Conservation (phyloP, 2,329 filamentous ascomycete genomes). For the Alternaria viburni region DNA sequence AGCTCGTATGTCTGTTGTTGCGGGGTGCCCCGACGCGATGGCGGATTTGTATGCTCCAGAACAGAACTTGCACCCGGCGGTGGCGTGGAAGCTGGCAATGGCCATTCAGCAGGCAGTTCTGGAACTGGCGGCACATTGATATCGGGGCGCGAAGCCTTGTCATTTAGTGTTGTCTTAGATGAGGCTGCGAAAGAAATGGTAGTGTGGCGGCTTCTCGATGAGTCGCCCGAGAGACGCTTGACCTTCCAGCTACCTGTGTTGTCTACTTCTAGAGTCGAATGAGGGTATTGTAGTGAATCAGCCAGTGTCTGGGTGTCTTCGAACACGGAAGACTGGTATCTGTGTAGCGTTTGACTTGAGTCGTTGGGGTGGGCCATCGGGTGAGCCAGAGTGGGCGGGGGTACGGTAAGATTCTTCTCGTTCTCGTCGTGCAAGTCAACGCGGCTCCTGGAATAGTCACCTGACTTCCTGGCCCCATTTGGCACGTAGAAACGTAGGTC, state of each 20-base stretch:
- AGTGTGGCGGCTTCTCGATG: conserved; percentile 13
- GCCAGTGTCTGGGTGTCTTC: conserved; percentile 42
- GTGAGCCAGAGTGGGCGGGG: conserved; percentile 10
- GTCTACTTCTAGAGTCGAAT: conserved; percentile 42
- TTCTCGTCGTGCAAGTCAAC: conserved; percentile 28
- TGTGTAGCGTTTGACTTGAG: conserved; percentile 37
- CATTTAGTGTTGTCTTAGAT: conserved; percentile 20
- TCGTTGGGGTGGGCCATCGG: conserved; percentile 19
- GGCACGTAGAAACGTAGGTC: conserved; percentile 80
- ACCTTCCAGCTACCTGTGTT: conserved; percentile 41
- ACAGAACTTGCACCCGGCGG: conserved; percentile 16
- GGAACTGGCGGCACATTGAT: conserved; percentile 35
- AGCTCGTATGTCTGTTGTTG: conserved; percentile 20
- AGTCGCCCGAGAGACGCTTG: conserved; percentile 33
- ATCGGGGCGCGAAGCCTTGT: conserved; percentile 21
- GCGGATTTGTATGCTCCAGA: conserved; percentile 19
- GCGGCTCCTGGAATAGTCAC: conserved; percentile 36
- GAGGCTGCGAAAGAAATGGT: conserved; percentile 22
- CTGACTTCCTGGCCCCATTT: conserved; percentile 64
- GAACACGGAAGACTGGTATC: conserved; percentile 38
- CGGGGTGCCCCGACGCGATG: conserved; percentile 13
- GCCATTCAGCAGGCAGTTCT: conserved; percentile 32
- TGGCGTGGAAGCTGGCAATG: conserved; percentile 27
- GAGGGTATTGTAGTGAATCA: conserved; percentile 41
- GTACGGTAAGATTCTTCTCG: conserved; percentile 28